Conservation (phyloP, 768 basidiomycete species). For the Podaxis mareebaensis region DNA sequence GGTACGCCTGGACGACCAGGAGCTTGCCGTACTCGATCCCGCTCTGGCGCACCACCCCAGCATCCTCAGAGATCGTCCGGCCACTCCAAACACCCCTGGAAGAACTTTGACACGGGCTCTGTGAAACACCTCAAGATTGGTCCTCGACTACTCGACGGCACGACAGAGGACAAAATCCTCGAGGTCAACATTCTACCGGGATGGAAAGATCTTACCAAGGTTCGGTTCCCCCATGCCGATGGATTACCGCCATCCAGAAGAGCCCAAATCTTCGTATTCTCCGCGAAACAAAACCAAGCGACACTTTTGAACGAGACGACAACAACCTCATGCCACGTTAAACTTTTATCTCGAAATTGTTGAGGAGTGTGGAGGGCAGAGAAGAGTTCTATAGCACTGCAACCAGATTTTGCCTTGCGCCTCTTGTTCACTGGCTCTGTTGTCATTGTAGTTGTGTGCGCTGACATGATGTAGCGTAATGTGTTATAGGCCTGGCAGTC, state of each 20-base stretch:
- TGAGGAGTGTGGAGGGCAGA: no score
- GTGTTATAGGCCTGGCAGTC: no score
- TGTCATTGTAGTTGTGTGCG: no score
- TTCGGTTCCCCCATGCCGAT: constrained; percentile 84
- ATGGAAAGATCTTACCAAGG: constrained; percentile 96
- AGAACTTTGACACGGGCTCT: constrained; percentile 80
- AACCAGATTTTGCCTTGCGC: no score
- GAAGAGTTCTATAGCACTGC: no score
- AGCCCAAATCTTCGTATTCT: constrained; percentile 90
- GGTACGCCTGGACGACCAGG: constrained; percentile 43
- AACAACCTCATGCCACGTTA: constrained; percentile 71
- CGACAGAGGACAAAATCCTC: constrained; percentile 82
- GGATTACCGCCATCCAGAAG: constrained; percentile 62
- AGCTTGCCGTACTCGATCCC: constrained; percentile 25
- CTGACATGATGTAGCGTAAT: no score
- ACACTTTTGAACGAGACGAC: constrained; percentile 71
- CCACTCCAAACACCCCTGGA: constrained; percentile 84
- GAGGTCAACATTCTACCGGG: constrained; percentile 83
- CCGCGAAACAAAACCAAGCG: constrained; percentile 92
- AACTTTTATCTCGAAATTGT: constrained; percentile 33
- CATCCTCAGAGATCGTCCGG: constrained; percentile 64
- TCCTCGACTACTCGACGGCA: constrained; percentile 68
- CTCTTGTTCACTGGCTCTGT: no score
- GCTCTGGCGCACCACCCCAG: constrained; percentile 25
- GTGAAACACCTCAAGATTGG: constrained; percentile 89